These are phyloP conservation scores for Penicillium sp. DNA, from an alignment of 2,329 filamentous ascomycete species.

Conservation along the genomic window DNA sequence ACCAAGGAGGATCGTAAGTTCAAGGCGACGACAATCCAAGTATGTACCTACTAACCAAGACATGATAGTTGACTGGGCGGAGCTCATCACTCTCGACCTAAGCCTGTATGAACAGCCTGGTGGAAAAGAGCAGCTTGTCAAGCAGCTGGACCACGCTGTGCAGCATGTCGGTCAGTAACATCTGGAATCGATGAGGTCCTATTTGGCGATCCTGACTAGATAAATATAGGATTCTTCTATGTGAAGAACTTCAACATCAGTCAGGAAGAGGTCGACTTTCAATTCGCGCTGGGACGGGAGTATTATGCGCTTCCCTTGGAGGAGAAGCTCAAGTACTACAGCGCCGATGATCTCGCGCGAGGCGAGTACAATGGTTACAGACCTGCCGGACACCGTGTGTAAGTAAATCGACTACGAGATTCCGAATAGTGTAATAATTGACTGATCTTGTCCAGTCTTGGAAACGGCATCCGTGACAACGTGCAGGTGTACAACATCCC, in stretches of 20 bases:
- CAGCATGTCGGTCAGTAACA: slow-evolving; percentile 35
- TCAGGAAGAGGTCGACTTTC: slow-evolving; percentile 57
- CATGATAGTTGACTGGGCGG: slow-evolving; percentile 46
- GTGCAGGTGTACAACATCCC: slow-evolving; percentile 59
- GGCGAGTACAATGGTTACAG: slow-evolving; percentile 58
- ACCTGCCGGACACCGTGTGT: slow-evolving; percentile 42
- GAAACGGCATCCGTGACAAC: slow-evolving; percentile 50
- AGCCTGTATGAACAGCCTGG: slow-evolving; percentile 52
- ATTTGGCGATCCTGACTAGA: slow-evolving; percentile 16
- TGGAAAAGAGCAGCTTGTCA: slow-evolving; percentile 52
- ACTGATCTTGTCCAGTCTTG: slow-evolving; percentile 20
- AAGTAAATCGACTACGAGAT: slow-evolving; percentile 7
- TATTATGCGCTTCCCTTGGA: slow-evolving; percentile 55
- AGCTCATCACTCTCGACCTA: slow-evolving; percentile 56
- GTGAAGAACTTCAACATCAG: slow-evolving; percentile 60
- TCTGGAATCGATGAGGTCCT: too few relatives aligned
- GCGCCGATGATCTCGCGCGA: slow-evolving; percentile 42
- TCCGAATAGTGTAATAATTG: neutral
- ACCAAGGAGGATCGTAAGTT: slow-evolving; percentile 39
- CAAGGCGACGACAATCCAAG: too few relatives aligned
- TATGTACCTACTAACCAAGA: slow-evolving; percentile 17
- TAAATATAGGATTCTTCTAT: slow-evolving; percentile 55
- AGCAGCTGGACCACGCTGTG: slow-evolving; percentile 54
- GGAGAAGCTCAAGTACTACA: slow-evolving; percentile 57
- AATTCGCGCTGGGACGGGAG: slow-evolving; percentile 59